These are phyloP conservation scores for Cotoneaster glaucophyllus DNA, from an alignment of 306 rosid species.

Conservation along the genomic window DNA sequence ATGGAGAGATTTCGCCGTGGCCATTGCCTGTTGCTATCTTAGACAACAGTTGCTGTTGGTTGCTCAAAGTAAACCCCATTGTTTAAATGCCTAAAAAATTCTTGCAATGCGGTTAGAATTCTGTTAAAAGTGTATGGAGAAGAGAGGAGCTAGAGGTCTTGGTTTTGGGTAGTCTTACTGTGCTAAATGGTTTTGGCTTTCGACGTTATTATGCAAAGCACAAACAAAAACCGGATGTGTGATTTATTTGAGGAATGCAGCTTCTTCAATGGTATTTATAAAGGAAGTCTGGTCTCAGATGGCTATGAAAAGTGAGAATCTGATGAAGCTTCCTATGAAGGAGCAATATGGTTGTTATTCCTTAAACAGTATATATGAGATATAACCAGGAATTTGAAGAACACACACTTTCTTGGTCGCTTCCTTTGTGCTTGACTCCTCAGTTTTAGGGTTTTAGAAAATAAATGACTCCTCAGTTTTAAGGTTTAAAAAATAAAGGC, in stretches of 20 bases:
- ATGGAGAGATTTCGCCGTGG: slow-evolving; percentile 61
- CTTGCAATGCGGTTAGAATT: not conserved
- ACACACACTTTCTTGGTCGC: not conserved
- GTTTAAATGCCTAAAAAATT: not conserved
- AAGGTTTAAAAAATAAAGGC: too few relatives aligned
- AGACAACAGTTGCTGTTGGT: slow-evolving; percentile 43
- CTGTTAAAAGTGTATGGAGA: not conserved
- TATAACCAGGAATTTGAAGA: not conserved
- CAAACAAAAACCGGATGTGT: not conserved
- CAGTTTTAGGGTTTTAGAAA: too few relatives aligned
- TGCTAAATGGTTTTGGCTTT: not conserved
- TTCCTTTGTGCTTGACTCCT: not conserved
- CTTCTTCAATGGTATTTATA: not conserved
- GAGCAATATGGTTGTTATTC: not conserved
- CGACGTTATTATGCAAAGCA: not conserved
- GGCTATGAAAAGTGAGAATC: not conserved
- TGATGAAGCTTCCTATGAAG: slow-evolving; percentile 18
- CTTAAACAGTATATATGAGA: not conserved
- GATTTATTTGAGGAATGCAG: slow-evolving; percentile 1
- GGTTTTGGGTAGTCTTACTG: not conserved
- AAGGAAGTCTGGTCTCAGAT: not conserved
- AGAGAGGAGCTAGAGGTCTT: not conserved
- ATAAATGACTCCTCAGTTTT: too few relatives aligned
- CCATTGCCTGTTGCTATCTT: slow-evolving; percentile 64
- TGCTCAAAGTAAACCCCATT: slow-evolving; percentile 3